Base-by-base conservation (phyloP, 2,329 filamentous ascomycete genomes). In the Diaporthe sp. region DNA sequence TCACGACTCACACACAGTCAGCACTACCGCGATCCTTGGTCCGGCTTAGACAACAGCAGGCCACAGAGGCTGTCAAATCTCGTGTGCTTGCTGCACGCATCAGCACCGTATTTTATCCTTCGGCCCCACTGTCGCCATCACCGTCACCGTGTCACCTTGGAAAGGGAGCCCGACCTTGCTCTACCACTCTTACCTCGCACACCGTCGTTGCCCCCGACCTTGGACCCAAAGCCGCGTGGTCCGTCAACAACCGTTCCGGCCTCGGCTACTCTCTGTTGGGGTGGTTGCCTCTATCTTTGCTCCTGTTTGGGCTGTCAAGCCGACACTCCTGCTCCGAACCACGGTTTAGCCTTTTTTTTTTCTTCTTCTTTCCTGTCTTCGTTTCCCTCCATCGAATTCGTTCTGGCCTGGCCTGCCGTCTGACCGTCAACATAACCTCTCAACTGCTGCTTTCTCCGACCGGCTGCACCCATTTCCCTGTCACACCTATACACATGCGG, bases 401-500 rank as follows among this genome's bases (percentile, higher is more conserved):
- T 67, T 59, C 28, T 49, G 39, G 51, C 49, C 58, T 31, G 49
- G 44, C 44, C 28, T 71, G 28, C 42, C 74, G 44, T 39, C 39
- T 51, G 25, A 46, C n/a, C 31, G 34, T 62, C 58, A 44, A 62
- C 51, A 59, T 17, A 39, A 55, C 28, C 13, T 55, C 22, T n/a
- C 37, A 55, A 55, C 46, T 19, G 15, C 62, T 57, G 46, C 46
- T 57, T 57, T 58, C 59, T 55, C 44, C 51, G 51, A 39, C 42
- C 67, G 57, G 67, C 28, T 68, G 67, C 58, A 49, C 67, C 75
- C 67, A 55, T 22, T 46, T 46, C 51, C 44, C 59, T 25, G 72
- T 76, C 55, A 74, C 70, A 76, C 75, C 75, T 46, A 74, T 39
- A 37, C 68, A 76, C 44, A 61, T 68, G 72, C 62, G 44, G 59